These are phyloP conservation scores for Starmerella apicola DNA, from an alignment of 805 yeast genomes.

Conservation along the genomic window DNA sequence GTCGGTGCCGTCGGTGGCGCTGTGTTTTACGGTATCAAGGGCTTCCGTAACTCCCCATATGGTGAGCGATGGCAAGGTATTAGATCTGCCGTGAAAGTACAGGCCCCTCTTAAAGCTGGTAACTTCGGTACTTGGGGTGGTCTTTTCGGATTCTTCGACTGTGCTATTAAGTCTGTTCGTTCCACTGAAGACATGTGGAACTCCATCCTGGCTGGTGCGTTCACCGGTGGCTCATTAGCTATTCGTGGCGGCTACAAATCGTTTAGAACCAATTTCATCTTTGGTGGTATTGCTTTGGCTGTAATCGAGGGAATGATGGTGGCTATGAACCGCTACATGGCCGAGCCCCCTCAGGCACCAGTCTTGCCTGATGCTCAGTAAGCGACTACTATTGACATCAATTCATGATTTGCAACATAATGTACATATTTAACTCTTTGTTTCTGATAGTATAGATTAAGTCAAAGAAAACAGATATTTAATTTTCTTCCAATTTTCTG, in stretches of 20 bases:
- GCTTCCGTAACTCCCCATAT: conserved; percentile 89
- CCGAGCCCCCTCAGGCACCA: conserved; percentile 47
- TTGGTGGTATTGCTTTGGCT: conserved; percentile 94
- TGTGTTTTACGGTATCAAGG: conserved; percentile 98
- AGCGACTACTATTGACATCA: neutral
- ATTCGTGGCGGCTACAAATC: conserved; percentile 98
- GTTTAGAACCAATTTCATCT: conserved; percentile 88
- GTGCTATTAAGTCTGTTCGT: conserved; percentile 89
- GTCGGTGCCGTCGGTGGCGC: conserved; percentile 99
- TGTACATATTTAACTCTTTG: too few relatives aligned
- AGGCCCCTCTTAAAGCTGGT: conserved; percentile 98
- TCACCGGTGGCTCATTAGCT: conserved; percentile 96
- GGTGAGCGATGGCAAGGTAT: conserved; percentile 93
- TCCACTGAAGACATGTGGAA: conserved; percentile 98
- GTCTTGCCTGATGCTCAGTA: conserved; percentile 23
- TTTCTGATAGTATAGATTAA: too few relatives aligned
- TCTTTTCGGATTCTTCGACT: conserved; percentile 85
- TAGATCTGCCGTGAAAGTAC: conserved; percentile 75
- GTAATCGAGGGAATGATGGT: conserved; percentile 97
- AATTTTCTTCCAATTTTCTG: too few relatives aligned
- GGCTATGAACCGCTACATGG: conserved; percentile 81
- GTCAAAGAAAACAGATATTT: too few relatives aligned
- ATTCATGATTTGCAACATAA: too few relatives aligned
- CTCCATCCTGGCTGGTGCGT: conserved; percentile 94
- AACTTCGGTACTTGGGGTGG: conserved; percentile 99